Evolutionary conservation across 2,329 filamentous ascomycete genomes (phyloP).

Genomic region (Periconia sp.): DNA sequence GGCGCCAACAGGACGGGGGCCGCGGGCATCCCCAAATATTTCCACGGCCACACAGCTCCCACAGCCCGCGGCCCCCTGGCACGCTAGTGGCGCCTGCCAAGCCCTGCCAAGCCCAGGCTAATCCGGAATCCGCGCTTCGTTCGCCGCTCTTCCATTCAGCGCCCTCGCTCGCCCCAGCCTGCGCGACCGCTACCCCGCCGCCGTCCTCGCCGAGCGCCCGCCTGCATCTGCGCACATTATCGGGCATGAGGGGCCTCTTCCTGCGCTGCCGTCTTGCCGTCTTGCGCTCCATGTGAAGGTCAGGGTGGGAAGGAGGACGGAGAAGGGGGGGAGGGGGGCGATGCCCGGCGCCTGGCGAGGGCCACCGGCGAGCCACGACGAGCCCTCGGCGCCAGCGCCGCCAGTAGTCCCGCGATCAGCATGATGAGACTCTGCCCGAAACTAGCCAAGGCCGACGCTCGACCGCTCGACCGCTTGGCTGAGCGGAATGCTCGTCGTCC

Average conservation of each 20-base stretch:
- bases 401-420: neutral
- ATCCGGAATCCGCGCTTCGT: neutral
- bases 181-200: neutral
- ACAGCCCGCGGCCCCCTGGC: neutral
- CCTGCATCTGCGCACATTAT: too few relatives aligned
- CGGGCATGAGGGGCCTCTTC: too few relatives aligned
- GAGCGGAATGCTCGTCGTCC: slow-evolving; percentile 3
- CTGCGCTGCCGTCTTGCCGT: neutral
- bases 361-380: too few relatives aligned
- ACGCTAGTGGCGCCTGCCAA: neutral
- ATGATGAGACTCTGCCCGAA: slow-evolving; percentile 3
- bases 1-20: neutral
- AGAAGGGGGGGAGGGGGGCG: neutral
- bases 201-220: neutral
- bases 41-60: neutral
- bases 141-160: neutral
- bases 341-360: too few relatives aligned
- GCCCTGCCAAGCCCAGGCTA: neutral
- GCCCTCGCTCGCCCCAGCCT: neutral
- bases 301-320: neutral
- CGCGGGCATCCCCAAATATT: neutral
- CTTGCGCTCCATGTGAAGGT: neutral
- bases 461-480: slow-evolving; percentile 1
- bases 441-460: slow-evolving; percentile 4
- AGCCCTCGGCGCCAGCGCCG: neutral